Evolutionary conservation across 176 grass and related monocot genomes (phyloP).

Genomic region (Hordeum marinum): DNA sequence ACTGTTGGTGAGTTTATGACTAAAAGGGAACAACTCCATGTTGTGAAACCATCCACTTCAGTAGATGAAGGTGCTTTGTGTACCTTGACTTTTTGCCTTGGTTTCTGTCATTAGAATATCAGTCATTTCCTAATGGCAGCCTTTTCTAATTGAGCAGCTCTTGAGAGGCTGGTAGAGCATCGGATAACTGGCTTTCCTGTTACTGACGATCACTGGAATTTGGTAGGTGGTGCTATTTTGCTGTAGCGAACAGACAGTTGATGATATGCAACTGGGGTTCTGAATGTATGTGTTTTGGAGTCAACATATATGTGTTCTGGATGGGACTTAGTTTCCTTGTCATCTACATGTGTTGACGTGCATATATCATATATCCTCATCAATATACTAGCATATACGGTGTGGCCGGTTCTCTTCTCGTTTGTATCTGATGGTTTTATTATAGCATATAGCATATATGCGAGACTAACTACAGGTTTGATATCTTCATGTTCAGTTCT

Average conservation of each 20-base stretch:
- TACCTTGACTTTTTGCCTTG: not conserved
- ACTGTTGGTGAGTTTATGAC: constrained; percentile 87
- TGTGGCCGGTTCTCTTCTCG: too few relatives aligned
- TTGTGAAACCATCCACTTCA: constrained; percentile 54
- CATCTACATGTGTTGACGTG: not conserved
- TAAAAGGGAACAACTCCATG: constrained; percentile 53
- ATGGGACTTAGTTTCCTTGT: not conserved
- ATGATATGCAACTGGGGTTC: not conserved
- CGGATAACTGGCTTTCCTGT: constrained; percentile 59
- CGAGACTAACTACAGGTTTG: not conserved
- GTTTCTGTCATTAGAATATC: not conserved
- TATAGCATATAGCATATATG: too few relatives aligned
- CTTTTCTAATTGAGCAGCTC: constrained; percentile 32
- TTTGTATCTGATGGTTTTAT: too few relatives aligned
- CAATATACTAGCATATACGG: too few relatives aligned
- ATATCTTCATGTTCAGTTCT: not conserved
- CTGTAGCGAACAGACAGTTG: not conserved
- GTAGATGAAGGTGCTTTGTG: constrained; percentile 55
- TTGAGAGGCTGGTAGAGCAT: constrained; percentile 59
- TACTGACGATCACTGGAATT: constrained; percentile 60
- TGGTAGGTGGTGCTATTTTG: constrained; percentile 36
- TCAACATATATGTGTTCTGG: not conserved
- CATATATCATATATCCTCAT: not conserved
- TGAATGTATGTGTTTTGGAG: not conserved
- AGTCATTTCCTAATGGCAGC: not conserved